Evolutionary conservation across 2,329 filamentous ascomycete species (phyloP), one percentile per base, ranked within the genome.

Genomic region (Harringtonia aguacate): DNA sequence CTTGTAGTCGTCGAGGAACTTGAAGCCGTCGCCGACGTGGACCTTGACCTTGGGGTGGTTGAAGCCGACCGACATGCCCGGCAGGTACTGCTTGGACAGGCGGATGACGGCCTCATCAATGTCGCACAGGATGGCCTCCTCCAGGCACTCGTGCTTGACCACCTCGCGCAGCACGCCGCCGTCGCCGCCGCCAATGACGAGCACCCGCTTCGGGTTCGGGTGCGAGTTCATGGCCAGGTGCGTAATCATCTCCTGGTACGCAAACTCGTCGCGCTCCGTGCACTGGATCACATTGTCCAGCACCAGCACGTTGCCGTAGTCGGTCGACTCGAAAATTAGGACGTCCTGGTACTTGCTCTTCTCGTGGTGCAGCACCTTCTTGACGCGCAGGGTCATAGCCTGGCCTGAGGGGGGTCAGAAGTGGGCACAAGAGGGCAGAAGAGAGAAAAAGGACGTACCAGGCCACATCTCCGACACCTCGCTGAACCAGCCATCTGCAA

Each of bases 201-300:
- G 81, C 43, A 98, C 92, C 70, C 89, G 94, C 80, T 97, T 92
- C 61, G 92, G 92, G 75, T 94, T 81, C 56, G 92, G 92, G 79
- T 98, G 92, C 43, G 90, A 87, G 79, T 94, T 92, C 84, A 98
- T 87, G 69, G 88, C 92, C 55, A 98, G 77, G 70, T 98, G 88
- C 56, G 90, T 89, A 69, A 98, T 98, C 92, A 98, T 98, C 79
- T 98, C 92, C 76, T 98, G 92, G 80, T 95, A 95, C 58, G 89
- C 87, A 76, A 97, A 98, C 74, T 98, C 92, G 63, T 98, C 88
- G 54, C 90, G 83, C 79, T 98, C 92, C 56, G 92, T 97, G 78
- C 82, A 88, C 72, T 98, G 92, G 67, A 98, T 95, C 64, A 95
- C 92, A 64, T 97, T 97, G 77, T 98, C 92, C 55, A 98, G 80